A percentile compares a stretch with the other conserved stretches of the same genome.
Conservation (phyloP, 1,284 basidiomycete species). For the Mycena sp. region DNA sequence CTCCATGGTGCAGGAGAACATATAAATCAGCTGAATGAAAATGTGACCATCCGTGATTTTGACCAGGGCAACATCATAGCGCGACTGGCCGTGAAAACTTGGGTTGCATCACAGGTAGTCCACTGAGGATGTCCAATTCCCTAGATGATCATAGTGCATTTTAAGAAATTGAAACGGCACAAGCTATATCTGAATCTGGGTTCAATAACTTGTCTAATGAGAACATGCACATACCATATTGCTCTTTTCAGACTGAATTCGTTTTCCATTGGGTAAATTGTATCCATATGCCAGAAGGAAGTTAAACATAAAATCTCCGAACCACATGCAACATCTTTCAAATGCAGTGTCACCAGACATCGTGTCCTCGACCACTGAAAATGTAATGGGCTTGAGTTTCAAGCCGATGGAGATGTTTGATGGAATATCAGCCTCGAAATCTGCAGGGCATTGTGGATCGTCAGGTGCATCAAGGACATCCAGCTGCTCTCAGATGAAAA, state of each 20-base stretch:
- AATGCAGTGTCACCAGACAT: slow-evolving; percentile 29
- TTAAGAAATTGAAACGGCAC: no score
- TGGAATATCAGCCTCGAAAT: neutral
- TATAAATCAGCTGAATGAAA: neutral
- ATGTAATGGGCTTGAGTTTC: slow-evolving; percentile 19
- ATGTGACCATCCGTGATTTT: neutral
- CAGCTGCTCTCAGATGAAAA: neutral
- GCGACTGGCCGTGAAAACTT: neutral
- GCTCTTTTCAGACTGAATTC: slow-evolving; percentile 29
- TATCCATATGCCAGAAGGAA: slow-evolving; percentile 26
- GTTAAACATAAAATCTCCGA: slow-evolving; percentile 32
- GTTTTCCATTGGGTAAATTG: slow-evolving; percentile 23
- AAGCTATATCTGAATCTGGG: no score
- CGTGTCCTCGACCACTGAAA: slow-evolving; percentile 30
- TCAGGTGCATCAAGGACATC: neutral
- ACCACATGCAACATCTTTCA: slow-evolving; percentile 31
- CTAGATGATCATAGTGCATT: no score
- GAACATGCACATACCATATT: no score
- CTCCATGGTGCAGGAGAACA: slow-evolving; percentile 1
- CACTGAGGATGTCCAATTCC: no score
- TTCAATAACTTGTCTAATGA: no score
- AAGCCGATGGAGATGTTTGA: slow-evolving; percentile 20
- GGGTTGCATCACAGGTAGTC: no score
- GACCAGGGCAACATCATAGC: neutral
- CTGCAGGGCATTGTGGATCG: neutral